Percentiles rank a stretch among this genome's conserved stretches.
Evolutionary conservation across 805 yeast genomes (phyloP).

Genomic region (Blastobotrys muscicola): DNA sequence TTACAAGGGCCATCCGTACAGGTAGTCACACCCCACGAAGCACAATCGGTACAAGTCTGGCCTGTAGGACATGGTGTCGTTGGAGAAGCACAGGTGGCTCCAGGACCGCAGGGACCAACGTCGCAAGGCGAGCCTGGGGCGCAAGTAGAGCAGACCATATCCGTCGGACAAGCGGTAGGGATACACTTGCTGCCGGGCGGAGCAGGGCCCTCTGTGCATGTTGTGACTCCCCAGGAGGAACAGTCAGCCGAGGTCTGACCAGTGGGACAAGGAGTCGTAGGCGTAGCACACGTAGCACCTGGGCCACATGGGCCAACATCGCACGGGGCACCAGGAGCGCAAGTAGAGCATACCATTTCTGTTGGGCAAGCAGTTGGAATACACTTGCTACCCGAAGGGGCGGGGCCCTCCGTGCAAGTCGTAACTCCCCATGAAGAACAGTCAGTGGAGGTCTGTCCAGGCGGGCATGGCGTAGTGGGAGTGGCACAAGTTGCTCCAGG

Average conservation of each 20-base stretch:
- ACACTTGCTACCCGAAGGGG: no score
- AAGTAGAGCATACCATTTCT: no score
- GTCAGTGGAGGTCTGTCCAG: conserved; percentile 4
- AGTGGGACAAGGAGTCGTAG: neutral
- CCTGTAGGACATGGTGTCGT: conserved; percentile 3
- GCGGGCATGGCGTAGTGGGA: conserved; percentile 5
- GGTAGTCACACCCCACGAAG: neutral
- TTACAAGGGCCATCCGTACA: conserved; percentile 1
- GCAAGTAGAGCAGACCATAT: no score
- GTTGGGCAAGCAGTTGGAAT: no score
- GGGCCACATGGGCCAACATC: no score
- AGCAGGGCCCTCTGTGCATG: no score
- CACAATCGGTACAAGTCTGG: neutral
- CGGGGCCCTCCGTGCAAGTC: conserved; percentile 2
- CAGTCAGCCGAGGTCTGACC: conserved; percentile 1
- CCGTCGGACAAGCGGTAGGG: no score
- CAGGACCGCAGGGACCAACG: no score
- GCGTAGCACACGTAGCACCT: neutral
- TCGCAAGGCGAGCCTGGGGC: no score
- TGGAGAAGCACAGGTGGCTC: neutral
- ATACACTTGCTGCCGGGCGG: no score
- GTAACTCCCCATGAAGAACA: conserved; percentile 2
- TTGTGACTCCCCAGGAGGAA: neutral
- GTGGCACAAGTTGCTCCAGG: neutral
- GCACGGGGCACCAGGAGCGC: no score